These are phyloP conservation scores for Naganishia vishniacii DNA, from an alignment of 768 basidiomycete genomes.

Conservation along the genomic window DNA sequence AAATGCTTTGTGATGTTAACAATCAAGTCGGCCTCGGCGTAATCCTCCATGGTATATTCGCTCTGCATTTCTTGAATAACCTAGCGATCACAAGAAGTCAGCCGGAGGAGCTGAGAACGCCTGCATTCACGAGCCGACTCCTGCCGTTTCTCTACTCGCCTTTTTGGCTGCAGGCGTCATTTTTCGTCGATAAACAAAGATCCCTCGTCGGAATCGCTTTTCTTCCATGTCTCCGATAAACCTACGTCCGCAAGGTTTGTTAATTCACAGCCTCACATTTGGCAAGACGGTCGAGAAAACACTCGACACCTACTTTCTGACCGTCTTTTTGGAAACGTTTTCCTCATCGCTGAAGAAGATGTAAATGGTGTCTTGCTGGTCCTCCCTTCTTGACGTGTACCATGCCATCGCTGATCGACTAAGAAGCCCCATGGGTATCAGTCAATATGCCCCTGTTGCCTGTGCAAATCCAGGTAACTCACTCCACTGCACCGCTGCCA, in stretches of 20 bases:
- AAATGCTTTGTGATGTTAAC: constrained; percentile 97
- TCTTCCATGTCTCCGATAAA: constrained; percentile 84
- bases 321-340: constrained; percentile 93
- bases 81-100: constrained; percentile 50
- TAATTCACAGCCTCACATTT: no score
- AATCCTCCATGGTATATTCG: constrained; percentile 86
- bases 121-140: no score
- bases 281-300: no score
- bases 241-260: constrained; percentile 52
- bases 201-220: constrained; percentile 79
- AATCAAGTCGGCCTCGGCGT: constrained; percentile 88
- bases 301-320: constrained; percentile 72
- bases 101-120: no score
- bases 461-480: constrained; percentile 47
- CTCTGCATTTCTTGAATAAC: constrained; percentile 84
- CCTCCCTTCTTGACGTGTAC: constrained; percentile 56
- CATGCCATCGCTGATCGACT: constrained; percentile 88
- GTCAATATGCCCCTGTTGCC: not conserved
- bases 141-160: constrained; percentile 55
- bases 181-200: constrained; percentile 90
- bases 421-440: constrained; percentile 1
- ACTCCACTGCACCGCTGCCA: constrained; percentile 75
- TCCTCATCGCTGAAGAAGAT: constrained; percentile 93
- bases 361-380: constrained; percentile 70
- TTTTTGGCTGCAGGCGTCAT: constrained; percentile 97